Percentiles rank a stretch among this genome's conserved stretches.
phyloP scores from a whole-genome alignment of 805 yeast genomes.

The Pichia paraexigua region DNA sequence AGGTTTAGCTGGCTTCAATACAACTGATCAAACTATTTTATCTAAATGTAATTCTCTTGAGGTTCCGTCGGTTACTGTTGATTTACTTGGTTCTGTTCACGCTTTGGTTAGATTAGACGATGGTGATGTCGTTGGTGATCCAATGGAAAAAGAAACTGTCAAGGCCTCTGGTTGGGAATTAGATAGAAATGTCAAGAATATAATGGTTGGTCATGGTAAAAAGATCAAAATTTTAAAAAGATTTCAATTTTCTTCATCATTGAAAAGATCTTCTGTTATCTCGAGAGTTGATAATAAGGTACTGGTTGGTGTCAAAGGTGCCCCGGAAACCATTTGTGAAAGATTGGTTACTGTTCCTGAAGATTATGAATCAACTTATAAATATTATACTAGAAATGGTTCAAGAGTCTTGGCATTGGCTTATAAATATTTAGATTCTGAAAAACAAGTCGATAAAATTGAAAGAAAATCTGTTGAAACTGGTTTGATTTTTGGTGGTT shows the following conservation, averaged over 20 bases:
- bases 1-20: slow-evolving; percentile 81
- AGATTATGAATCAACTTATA: slow-evolving; percentile 76
- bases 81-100: slow-evolving; percentile 89
- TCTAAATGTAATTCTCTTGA: slow-evolving; percentile 40
- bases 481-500: slow-evolving; percentile 75
- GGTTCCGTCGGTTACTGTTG: slow-evolving; percentile 61
- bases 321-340: slow-evolving; percentile 87
- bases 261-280: slow-evolving; percentile 89
- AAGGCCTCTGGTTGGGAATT: slow-evolving; percentile 82
- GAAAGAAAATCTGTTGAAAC: slow-evolving; percentile 73
- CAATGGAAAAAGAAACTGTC: slow-evolving; percentile 96
- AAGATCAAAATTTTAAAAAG: slow-evolving; percentile 71
- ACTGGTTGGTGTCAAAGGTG: slow-evolving; percentile 90
- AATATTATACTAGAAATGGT: slow-evolving; percentile 89
- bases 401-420: slow-evolving; percentile 96
- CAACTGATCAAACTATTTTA: slow-evolving; percentile 46
- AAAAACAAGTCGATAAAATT: slow-evolving; percentile 46
- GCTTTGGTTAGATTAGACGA: slow-evolving; percentile 91
- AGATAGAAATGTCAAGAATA: slow-evolving; percentile 55
- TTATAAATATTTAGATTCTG: slow-evolving; percentile 54
- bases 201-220: slow-evolving; percentile 41
- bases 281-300: slow-evolving; percentile 46
- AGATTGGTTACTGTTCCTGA: slow-evolving; percentile 69
- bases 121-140: slow-evolving; percentile 97
- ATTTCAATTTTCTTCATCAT: slow-evolving; percentile 93